Base-by-base conservation (phyloP, 2,329 filamentous ascomycete species). In the Nemania diffusa region DNA sequence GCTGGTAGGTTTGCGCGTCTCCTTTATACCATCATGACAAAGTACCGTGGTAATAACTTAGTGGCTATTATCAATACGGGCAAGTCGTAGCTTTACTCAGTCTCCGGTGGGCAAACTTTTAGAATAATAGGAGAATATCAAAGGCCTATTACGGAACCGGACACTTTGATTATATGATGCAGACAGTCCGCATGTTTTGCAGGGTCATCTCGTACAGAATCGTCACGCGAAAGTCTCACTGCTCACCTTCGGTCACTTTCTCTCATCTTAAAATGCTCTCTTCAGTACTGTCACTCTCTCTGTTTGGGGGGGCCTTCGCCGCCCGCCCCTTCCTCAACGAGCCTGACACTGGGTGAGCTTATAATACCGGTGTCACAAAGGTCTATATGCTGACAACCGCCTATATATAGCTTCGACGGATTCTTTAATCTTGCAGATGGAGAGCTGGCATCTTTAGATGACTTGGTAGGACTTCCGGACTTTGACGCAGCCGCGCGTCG, bases 401-500 rank as follows among this genome's bases (percentile, higher is more conserved):
- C 40, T 15, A 3, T 20, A 3, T 20, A 6, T 37, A 73, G 82
- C 50, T 80, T 84, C 42, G 78, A 81, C n/a, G 71, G 77, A 2
- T 73, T 76, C 44, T 75, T 84, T 51, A 73, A 80, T 62, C 72
- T 82, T 15, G 62, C 77, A 4, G 64, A 64, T 9, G 72, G 71
- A 34, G 65, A 73, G 32, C 78, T 87, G 48, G 82, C 84, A 8
- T 73, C 81, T 53, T 75, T 87, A 6, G 73, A 78, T 17, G 72
- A 78, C 61, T 81, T 87, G 48, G 75, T 84, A 11, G 84, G 84
- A 17, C 77, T 88, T 6, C 84, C 81, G 0, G 85, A 87, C 77
- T 88, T 87, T 70, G 83, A 87, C 46, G 85, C 80, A 76, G 83
- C 83, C 2, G 85, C 85, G 24, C 78, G 84, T 62, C 80, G 81